phyloP scores from a whole-genome alignment of 2,329 filamentous ascomycete genomes.

The Trichoderma koningii region DNA sequence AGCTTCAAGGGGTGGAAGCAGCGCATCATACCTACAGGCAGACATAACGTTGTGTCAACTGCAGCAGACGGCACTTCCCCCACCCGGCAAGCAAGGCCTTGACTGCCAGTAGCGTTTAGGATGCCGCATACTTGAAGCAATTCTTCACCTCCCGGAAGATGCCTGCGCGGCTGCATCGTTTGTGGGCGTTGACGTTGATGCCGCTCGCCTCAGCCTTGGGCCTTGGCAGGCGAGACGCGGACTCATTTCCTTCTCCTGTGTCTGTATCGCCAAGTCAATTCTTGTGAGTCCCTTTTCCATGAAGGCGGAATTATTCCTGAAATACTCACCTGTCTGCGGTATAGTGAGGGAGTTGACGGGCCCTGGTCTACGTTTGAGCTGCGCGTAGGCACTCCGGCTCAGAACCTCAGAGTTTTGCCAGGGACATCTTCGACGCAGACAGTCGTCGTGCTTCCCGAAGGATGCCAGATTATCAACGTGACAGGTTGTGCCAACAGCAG shows the following conservation, averaged over 20 bases:
- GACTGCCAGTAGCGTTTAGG: background rate
- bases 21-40: background rate
- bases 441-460: constrained; percentile 19
- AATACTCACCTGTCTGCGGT: too few species aligned
- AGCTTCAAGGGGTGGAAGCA: background rate
- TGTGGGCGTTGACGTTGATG: constrained; percentile 15
- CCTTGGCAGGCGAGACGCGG: background rate
- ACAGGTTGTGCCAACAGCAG: constrained; percentile 24
- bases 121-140: constrained; percentile 11
- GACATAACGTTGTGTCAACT: background rate
- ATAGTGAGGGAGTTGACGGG: constrained; percentile 24
- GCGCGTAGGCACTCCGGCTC: constrained; percentile 26
- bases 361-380: constrained; percentile 29
- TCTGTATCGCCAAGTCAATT: constrained; percentile 26
- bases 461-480: constrained; percentile 24
- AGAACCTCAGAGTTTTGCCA: constrained; percentile 26
- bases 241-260: constrained; percentile 15
- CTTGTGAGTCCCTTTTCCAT: background rate
- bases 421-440: constrained; percentile 28
- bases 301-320: too few species aligned
- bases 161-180: constrained; percentile 11
- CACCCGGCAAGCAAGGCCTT: background rate
- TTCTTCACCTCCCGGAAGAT: constrained; percentile 14
- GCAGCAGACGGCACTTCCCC: constrained; percentile 4
- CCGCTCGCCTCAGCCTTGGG: constrained; percentile 11